A percentile compares a stretch with the other conserved stretches of the same genome.
Conservation (phyloP, 78 protist genomes). For the Dictyostelium purpureum region DNA sequence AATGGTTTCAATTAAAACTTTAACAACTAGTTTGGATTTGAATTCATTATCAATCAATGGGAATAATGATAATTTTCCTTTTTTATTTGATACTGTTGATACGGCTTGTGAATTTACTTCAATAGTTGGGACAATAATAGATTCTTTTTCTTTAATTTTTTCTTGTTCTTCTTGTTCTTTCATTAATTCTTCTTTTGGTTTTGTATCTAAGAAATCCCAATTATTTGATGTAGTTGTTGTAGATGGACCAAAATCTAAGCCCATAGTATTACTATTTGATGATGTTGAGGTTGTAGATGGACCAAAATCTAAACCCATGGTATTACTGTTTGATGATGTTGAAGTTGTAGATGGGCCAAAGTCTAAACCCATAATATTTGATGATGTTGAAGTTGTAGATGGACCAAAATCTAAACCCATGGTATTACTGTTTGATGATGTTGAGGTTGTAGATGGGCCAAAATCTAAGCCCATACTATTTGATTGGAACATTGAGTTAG, state of each 20-base stretch:
- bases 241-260: slow-evolving; percentile 36
- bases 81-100: not conserved
- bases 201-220: not conserved
- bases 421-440: not conserved
- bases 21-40: slow-evolving; percentile 20
- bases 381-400: not conserved
- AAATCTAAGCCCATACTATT: slow-evolving; percentile 23
- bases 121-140: not conserved
- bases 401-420: slow-evolving; percentile 13
- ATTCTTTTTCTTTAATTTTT: not conserved
- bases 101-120: not conserved
- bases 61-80: slow-evolving; percentile 40
- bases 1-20: slow-evolving; percentile 16
- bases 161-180: not conserved
- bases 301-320: slow-evolving; percentile 23
- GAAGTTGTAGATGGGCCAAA: not conserved
- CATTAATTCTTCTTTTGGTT: not conserved
- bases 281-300: not conserved
- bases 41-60: slow-evolving; percentile 53
- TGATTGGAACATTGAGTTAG: not conserved
- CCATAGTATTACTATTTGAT: slow-evolving; percentile 8
- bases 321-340: not conserved
- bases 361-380: slow-evolving; percentile 26
- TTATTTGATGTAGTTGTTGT: not conserved
- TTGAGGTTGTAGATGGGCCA: not conserved